These are phyloP conservation scores for Vicia sativa DNA, from an alignment of 306 rosid species.

Conservation along the genomic window DNA sequence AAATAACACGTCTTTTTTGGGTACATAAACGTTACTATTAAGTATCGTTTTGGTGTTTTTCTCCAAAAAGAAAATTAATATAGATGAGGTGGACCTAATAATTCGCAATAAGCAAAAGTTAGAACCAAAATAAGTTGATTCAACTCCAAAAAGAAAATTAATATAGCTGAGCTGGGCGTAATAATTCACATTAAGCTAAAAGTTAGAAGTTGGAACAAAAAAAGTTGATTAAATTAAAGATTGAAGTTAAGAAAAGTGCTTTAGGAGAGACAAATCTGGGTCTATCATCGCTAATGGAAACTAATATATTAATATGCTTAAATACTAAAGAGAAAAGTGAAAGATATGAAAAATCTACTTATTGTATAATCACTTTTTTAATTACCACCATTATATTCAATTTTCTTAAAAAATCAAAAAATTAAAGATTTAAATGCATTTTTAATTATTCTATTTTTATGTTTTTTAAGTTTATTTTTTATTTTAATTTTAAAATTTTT, in stretches of 20 bases:
- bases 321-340: not conserved
- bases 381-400: constrained; percentile 4
- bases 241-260: constrained; percentile 16
- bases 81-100: not conserved
- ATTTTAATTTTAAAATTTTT: no score
- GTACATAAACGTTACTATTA: not conserved
- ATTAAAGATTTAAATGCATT: no score
- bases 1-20: not conserved
- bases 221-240: constrained; percentile 4
- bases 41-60: constrained; percentile 8
- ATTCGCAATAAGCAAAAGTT: not conserved
- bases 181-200: not conserved
- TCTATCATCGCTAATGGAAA: constrained; percentile 19
- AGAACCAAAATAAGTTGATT: constrained; percentile 10
- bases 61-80: constrained; percentile 10
- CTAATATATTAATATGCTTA: constrained; percentile 16
- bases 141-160: constrained; percentile 7
- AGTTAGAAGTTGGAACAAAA: not conserved
- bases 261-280: constrained; percentile 15
- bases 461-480: no score
- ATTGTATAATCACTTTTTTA: constrained; percentile 15
- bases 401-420: no score
- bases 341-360: constrained; percentile 6
- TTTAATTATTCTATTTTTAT: no score
- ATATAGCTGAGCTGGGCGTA: not conserved